These are phyloP conservation scores for Nannizzia gypsea DNA, from an alignment of 2,329 filamentous ascomycete genomes.

Conservation along the genomic window DNA sequence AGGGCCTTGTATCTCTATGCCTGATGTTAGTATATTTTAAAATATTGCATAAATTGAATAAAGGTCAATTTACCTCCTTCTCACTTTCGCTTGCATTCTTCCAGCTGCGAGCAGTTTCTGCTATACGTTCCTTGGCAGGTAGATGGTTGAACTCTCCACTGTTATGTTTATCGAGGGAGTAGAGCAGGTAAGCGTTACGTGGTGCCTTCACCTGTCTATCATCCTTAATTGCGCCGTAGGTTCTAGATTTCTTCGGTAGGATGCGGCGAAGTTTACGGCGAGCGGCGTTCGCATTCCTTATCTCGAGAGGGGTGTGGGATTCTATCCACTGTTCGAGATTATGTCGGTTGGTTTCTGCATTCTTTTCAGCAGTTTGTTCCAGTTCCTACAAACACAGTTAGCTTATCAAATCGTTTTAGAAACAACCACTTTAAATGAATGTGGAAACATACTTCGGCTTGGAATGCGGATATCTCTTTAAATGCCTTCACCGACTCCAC, in stretches of 20 bases:
- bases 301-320: conserved; percentile 44
- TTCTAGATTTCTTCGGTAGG: conserved; percentile 12
- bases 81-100: conserved; percentile 27
- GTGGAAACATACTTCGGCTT: conserved; percentile 27
- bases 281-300: conserved; percentile 48
- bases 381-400: not conserved
- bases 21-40: not conserved
- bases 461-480: conserved; percentile 22
- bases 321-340: conserved; percentile 45
- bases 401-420: not conserved
- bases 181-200: conserved; percentile 32
- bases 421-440: not conserved
- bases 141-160: conserved; percentile 42
- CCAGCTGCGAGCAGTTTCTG: conserved; percentile 8
- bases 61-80: conserved; percentile 18
- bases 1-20: conserved; percentile 18
- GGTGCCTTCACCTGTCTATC: conserved; percentile 41
- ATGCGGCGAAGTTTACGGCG: conserved; percentile 30
- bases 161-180: conserved; percentile 32
- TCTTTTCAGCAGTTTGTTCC: conserved; percentile 43
- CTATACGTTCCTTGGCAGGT: conserved; percentile 24
- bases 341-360: conserved; percentile 33
- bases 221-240: conserved; percentile 36
- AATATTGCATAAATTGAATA: not conserved
- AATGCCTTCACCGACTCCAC: conserved; percentile 19